These are phyloP conservation scores for Escallonia rubra DNA, from an alignment of 129 eudicot species.

Conservation along the genomic window DNA sequence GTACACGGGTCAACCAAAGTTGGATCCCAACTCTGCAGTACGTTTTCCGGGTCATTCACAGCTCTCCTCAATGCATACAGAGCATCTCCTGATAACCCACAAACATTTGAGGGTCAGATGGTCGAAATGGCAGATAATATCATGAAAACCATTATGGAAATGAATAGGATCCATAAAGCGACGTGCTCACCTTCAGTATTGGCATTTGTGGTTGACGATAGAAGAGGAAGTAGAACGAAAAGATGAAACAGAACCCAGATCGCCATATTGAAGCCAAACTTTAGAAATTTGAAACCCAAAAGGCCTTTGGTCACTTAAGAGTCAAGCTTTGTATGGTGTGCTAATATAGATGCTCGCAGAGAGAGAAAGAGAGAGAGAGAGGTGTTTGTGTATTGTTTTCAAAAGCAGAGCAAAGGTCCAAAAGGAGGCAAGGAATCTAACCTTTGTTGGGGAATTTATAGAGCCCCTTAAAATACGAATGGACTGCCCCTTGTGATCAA, in stretches of 20 bases:
- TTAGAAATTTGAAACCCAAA: background rate
- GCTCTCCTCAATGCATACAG: conserved; percentile 40
- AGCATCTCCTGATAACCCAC: conserved; percentile 44
- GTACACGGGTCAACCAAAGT: conserved; percentile 65
- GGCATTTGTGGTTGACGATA: conserved; percentile 20
- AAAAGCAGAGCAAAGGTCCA: background rate
- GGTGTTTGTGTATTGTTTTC: background rate
- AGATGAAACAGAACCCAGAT: conserved; percentile 18
- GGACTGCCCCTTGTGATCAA: background rate
- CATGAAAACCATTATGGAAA: background rate
- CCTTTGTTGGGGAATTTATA: conserved; percentile 26
- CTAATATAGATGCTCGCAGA: background rate
- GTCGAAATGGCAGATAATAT: background rate
- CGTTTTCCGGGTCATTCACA: conserved; percentile 35
- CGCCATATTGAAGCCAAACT: conserved; percentile 11
- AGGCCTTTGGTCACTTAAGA: background rate
- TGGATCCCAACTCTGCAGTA: conserved; percentile 58
- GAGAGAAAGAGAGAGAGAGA: background rate
- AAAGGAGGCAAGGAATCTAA: conserved; percentile 17
- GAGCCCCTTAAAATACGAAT: conserved; percentile 22
- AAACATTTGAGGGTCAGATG: background rate
- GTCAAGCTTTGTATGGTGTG: too few species aligned
- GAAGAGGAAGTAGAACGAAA: conserved; percentile 11
- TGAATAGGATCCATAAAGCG: background rate
- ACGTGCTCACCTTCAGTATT: conserved; percentile 34